phyloP scores from a whole-genome alignment of 305 asterid species.

The Ilex paraguariensis region DNA sequence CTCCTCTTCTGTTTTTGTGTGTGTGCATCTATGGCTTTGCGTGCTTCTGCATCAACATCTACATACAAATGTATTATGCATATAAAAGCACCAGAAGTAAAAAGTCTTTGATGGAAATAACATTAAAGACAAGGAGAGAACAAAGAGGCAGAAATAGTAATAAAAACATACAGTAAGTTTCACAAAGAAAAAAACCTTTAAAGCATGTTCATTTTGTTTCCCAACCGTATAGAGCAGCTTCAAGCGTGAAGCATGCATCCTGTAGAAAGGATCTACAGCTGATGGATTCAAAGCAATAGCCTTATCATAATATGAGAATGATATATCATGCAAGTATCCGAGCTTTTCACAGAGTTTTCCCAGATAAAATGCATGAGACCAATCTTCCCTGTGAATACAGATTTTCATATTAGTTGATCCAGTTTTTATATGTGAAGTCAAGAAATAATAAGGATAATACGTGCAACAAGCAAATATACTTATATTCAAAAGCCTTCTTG shows the following conservation, averaged over 20 bases:
- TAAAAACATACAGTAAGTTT: conserved; percentile 12
- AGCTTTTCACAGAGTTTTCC: conserved; percentile 97
- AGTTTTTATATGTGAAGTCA: conserved; percentile 15
- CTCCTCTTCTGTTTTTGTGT: no score
- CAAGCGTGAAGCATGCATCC: conserved; percentile 98
- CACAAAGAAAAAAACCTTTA: conserved; percentile 52
- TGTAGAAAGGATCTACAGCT: conserved; percentile 97
- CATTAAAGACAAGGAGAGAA: conserved; percentile 11
- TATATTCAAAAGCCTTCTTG: conserved; percentile 81
- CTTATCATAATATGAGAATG: conserved; percentile 77
- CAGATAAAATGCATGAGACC: conserved; percentile 94
- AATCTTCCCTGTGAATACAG: conserved; percentile 75
- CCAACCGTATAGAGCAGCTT: conserved; percentile 76
- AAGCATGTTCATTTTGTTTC: conserved; percentile 60
- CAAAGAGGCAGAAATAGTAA: conserved; percentile 8
- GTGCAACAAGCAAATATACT: conserved; percentile 43
- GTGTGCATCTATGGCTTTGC: no score
- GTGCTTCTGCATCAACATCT: no score
- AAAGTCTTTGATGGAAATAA: background rate
- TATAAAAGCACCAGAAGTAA: background rate
- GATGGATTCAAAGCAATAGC: conserved; percentile 88
- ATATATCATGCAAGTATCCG: conserved; percentile 56
- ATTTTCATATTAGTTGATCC: conserved; percentile 17
- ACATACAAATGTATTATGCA: no score
- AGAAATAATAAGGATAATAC: conserved; percentile 24